Conservation (phyloP, 192 early-diverging fungal genomes). For the Gaertneriomyces sp. region DNA sequence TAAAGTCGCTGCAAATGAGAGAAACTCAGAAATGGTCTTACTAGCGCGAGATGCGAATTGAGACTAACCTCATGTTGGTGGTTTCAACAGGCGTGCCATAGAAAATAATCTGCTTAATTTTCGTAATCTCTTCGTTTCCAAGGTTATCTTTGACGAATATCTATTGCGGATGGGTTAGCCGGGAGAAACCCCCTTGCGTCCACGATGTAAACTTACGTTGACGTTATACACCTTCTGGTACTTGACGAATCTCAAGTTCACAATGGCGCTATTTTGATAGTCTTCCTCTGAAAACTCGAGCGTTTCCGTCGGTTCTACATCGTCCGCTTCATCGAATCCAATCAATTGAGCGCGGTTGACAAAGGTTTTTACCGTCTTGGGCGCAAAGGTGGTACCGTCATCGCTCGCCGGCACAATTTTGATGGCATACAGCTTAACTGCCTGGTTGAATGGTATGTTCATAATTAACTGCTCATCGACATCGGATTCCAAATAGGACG, state of each 20-base stretch:
- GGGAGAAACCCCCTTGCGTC: background rate
- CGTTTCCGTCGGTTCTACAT: conserved; percentile 68
- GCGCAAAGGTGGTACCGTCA: conserved; percentile 49
- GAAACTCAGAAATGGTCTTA: conserved; percentile 1
- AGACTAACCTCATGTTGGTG: conserved; percentile 44
- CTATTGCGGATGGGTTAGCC: conserved; percentile 16
- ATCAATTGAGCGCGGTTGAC: conserved; percentile 72
- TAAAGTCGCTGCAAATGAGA: background rate
- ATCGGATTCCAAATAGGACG: conserved; percentile 78
- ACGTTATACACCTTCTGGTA: conserved; percentile 85
- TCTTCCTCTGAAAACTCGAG: conserved; percentile 63
- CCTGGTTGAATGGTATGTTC: conserved; percentile 81
- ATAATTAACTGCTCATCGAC: conserved; percentile 94
- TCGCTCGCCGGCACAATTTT: conserved; percentile 49
- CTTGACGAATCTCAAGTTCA: conserved; percentile 86
- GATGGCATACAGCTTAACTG: conserved; percentile 69
- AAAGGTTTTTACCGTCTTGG: conserved; percentile 83
- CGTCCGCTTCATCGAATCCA: conserved; percentile 85
- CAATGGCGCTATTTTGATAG: conserved; percentile 63
- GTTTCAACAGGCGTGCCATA: conserved; percentile 69
- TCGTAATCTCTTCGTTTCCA: conserved; percentile 76
- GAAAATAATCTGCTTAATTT: conserved; percentile 71
- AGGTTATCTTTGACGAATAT: conserved; percentile 87
- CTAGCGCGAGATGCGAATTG: background rate
- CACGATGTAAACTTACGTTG: conserved; percentile 40